phyloP scores from a whole-genome alignment of 2,329 filamentous ascomycete species.

The Pleomassaria siparia region DNA sequence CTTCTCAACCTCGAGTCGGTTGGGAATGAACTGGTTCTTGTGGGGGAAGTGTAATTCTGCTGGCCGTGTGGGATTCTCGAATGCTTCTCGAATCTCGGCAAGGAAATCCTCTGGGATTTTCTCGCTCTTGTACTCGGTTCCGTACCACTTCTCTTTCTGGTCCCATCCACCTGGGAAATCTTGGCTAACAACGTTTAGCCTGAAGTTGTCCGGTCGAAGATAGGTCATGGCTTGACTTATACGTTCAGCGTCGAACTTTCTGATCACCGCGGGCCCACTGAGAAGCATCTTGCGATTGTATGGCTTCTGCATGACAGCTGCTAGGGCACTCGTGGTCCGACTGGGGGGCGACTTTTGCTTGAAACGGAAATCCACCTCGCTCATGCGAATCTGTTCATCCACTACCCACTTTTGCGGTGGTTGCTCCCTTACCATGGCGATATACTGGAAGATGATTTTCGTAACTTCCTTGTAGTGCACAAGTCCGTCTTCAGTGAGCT shows the following conservation, averaged over 20 bases:
- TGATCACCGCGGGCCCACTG: constrained; percentile 74
- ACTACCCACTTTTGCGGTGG: constrained; percentile 91
- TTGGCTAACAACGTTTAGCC: constrained; percentile 79
- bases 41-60: constrained; percentile 81
- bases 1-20: constrained; percentile 89
- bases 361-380: constrained; percentile 93
- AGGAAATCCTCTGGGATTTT: constrained; percentile 77
- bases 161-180: constrained; percentile 83
- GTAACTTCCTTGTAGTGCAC: constrained; percentile 80
- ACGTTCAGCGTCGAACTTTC: constrained; percentile 75
- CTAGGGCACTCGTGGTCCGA: constrained; percentile 82
- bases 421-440: constrained; percentile 78
- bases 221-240: constrained; percentile 74
- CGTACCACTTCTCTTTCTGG: constrained; percentile 94
- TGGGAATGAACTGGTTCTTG: constrained; percentile 94
- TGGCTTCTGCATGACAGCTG: constrained; percentile 87
- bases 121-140: constrained; percentile 86
- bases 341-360: constrained; percentile 89
- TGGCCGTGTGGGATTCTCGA: constrained; percentile 62
- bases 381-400: constrained; percentile 84
- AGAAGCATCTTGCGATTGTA: constrained; percentile 84
- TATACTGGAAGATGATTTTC: constrained; percentile 87
- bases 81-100: constrained; percentile 66
- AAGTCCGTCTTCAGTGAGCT: constrained; percentile 81
- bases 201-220: constrained; percentile 85